Base-by-base conservation (phyloP, 1,284 basidiomycete species). In the Cutaneotrichosporon mucoides region DNA sequence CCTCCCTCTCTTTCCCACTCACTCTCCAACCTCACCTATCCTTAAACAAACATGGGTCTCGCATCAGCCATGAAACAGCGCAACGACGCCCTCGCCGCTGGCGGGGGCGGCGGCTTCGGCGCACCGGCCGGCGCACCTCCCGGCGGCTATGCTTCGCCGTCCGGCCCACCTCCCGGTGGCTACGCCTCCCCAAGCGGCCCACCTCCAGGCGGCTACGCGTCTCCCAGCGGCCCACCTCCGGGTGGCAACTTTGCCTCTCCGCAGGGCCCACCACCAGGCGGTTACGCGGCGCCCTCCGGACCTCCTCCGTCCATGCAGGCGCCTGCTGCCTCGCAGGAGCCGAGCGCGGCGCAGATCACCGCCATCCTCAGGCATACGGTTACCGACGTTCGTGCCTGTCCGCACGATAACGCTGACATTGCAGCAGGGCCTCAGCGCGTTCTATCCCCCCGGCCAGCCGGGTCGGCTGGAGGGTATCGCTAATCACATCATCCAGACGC, bases 371-470 rank as follows among this genome's bases (percentile, higher is more conserved):
- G 73, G 61, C 69, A 75, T 44, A 77, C 76, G 64, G 77, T 80
- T 33, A 66, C 70, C 53, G 79, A 80, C 56, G 75, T 77, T 51
- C 67, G 75, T 66, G 11, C 33, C 24, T 24, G 24, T 12, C 34
- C 33, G 9, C 34, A 34, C 6, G 1, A 24, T 33, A 9, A 10
- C 10, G 70, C 56, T 60, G 44, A 62, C 54, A 5, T 24, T 5
- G 8, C 59, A 79, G 70, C 79, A 81, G 76, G 71, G 73, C 35
- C 66, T 81, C 55, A 64, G 69, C 44, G 72, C 77, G 0, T 81
- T 81, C 71, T 81, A 79, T 70, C 79, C 77, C 60, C 77, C 45
- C 12, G 36, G 34, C 16, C 48, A 78, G 13, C 78, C 71, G 0
- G 75, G 77, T 0, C 66, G 67, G 3, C 69, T 79, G 44, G 73